Conservation (phyloP, 495 filamentous ascomycete genomes). For the Aeminium ludgeri region DNA sequence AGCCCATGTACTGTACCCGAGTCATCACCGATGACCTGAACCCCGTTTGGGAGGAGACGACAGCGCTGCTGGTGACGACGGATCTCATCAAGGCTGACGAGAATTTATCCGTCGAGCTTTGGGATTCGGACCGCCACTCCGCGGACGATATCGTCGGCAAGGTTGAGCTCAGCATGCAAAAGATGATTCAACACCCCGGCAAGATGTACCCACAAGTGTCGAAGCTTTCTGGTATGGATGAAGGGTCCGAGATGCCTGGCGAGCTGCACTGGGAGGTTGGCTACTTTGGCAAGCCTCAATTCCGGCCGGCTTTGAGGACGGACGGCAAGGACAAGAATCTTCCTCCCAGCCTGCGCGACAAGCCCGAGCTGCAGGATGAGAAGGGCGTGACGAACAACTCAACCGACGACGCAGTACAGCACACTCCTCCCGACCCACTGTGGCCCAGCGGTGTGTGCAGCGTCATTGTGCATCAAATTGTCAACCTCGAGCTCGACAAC, state of each 20-base stretch:
- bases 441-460: conserved; percentile 80
- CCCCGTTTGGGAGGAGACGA: conserved; percentile 79
- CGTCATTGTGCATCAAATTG: conserved; percentile 82
- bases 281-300: conserved; percentile 76
- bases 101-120: conserved; percentile 81
- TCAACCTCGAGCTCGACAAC: conserved; percentile 77
- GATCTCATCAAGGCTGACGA: conserved; percentile 87
- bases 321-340: conserved; percentile 70
- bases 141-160: conserved; percentile 92
- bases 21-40: conserved; percentile 92
- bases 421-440: conserved; percentile 82
- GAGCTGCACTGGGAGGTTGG: conserved; percentile 92
- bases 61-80: conserved; percentile 69
- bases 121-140: conserved; percentile 79
- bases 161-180: conserved; percentile 78
- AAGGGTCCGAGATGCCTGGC: conserved; percentile 78
- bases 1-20: conserved; percentile 93
- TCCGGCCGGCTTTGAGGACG: conserved; percentile 64
- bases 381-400: conserved; percentile 61
- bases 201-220: conserved; percentile 88
- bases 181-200: conserved; percentile 84
- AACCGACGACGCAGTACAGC: conserved; percentile 66
- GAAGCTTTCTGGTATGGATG: conserved; percentile 60
- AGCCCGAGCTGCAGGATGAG: conserved; percentile 70
- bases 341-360: conserved; percentile 51